phyloP scores from a whole-genome alignment of 768 basidiomycete genomes.

The Megacollybia marginata region DNA sequence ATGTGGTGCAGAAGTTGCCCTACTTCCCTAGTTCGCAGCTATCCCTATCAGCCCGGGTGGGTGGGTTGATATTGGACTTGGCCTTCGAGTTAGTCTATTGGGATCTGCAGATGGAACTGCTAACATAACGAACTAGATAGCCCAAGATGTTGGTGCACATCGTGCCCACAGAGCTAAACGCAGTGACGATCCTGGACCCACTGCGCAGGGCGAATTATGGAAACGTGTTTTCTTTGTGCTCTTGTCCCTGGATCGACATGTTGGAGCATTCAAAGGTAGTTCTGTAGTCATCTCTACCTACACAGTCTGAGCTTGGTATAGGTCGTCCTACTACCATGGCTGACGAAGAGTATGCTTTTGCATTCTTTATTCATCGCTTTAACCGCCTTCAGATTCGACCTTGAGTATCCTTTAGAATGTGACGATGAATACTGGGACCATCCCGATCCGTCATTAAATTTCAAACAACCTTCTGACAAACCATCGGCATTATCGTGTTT shows the following conservation, averaged over 20 bases:
- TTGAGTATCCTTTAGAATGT: slow-evolving; percentile 55
- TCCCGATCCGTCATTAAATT: slow-evolving; percentile 46
- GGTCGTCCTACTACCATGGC: slow-evolving; percentile 70
- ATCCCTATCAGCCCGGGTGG: slow-evolving; percentile 43
- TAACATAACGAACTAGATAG: slow-evolving; percentile 26
- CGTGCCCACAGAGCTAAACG: slow-evolving; percentile 24
- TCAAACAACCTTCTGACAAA: slow-evolving; percentile 55
- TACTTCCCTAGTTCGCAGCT: too few species aligned
- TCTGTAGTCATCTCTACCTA: too few species aligned
- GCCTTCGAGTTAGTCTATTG: too few species aligned
- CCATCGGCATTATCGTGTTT: slow-evolving; percentile 52
- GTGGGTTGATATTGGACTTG: slow-evolving; percentile 56
- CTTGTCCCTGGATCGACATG: slow-evolving; percentile 31
- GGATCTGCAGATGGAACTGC: slow-evolving; percentile 45
- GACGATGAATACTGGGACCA: slow-evolving; percentile 70
- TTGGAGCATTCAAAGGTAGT: slow-evolving; percentile 27
- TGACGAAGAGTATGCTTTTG: slow-evolving; percentile 58
- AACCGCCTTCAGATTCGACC: slow-evolving; percentile 49
- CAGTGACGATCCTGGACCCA: slow-evolving; percentile 14
- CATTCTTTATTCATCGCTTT: background rate
- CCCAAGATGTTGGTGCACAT: slow-evolving; percentile 75
- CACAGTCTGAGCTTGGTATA: slow-evolving; percentile 9
- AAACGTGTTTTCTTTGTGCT: slow-evolving; percentile 59
- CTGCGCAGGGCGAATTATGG: slow-evolving; percentile 64
- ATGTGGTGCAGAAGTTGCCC: too few species aligned